Base-by-base conservation (phyloP, 164 flowering plant species). In the Brasenia schreberi region DNA sequence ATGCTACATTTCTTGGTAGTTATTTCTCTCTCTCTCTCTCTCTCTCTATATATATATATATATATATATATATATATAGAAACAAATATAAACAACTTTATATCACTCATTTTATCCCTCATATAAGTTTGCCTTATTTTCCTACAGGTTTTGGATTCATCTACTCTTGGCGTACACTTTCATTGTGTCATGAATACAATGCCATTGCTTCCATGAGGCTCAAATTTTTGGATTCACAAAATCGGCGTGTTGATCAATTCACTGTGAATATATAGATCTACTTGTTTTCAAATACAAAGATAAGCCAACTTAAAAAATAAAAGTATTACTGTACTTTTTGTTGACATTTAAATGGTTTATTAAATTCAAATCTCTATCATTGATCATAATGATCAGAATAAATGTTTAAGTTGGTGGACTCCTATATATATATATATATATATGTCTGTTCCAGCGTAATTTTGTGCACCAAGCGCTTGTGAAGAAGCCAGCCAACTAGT, bases 121-220 rank as follows among this genome's bases (percentile, higher is more conserved):
- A n/a, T 11, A 18, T 61, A 61, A 23, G 18, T 2, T 0, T 4
- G 63, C 5, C 33, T 18, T 12, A 18, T 43, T 71, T 19, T 62
- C 43, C 62, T 76, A 69, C 85, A 93, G 96, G 84, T 90, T 88
- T 69, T 93, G 85, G 76, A 69, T 71, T 66, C 99, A 94, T 77
- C 77, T 89, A 66, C 74, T 72, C 53, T 71, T 87, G 95, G 83
- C 83, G 62, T 94, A 94, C 74, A 63, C 81, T 72, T 87, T 91
- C 99, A 1, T 44, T 89, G 17, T 94, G 96, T 76, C 81, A 77
- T 81, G 99, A 91, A 76, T 94, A 94, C 76, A 84, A 74, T 71
- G 74, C 67, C 66, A 82, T 91, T 17, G 89, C 97, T 62, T 76
- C 81, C 61, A 87, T 91, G 97, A 79, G 99, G 71, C 74, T 88